Evolutionary conservation across 164 flowering plant genomes (phyloP), one percentile per base, ranked within the genome.

Genomic region (Liriodendron chinense): DNA sequence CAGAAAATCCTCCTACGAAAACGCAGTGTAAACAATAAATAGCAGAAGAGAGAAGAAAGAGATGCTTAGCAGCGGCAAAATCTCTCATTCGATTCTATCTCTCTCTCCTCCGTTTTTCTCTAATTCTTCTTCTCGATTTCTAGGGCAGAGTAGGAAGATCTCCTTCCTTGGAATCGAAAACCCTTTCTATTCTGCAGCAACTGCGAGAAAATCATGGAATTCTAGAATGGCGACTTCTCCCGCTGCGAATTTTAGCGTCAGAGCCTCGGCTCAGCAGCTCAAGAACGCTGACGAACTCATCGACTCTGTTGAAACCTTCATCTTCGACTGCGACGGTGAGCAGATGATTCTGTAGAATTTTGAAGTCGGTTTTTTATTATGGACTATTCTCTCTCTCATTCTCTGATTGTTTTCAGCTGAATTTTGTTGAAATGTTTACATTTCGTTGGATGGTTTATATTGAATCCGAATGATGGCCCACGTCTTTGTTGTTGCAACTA

Each of bases 271-370:
- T 47, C 88, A 86, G 85, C 93, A 88, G 22, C 87, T 94, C 80
- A 77, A 80, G 85, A 85, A 94, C 68, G 90, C 98, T 20, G 91
- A 92, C 56, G 89, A 91, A 78, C 91, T 96, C 69, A 90, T 96
- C 47, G 91, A 90, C 70, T 94, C 99, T n/a, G 99, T 93, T 28
- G 89, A 96, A 83, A 94, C 99, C 7, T 96, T 96, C 79, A 93
- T 96, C 81, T 94, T 96, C 67, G 99, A 96, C 79, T 96, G 99
- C 68, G 99, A 96, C 80, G 99, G 99, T 96, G 50, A 77, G 83
- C 56, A 53, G 6, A 20, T 4, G 43, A 34, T 34, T 34, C 43
- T 34, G 43, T 34, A 34, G 43, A 34, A 34, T 34, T 34, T 34
- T 34, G 43, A 34, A 34, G 4, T 34, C 2, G 28, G 28, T 26